Evolutionary conservation across 345 rosid species (phyloP), one percentile per base, ranked within the genome.

Genomic region (Pelargonium nanum): DNA sequence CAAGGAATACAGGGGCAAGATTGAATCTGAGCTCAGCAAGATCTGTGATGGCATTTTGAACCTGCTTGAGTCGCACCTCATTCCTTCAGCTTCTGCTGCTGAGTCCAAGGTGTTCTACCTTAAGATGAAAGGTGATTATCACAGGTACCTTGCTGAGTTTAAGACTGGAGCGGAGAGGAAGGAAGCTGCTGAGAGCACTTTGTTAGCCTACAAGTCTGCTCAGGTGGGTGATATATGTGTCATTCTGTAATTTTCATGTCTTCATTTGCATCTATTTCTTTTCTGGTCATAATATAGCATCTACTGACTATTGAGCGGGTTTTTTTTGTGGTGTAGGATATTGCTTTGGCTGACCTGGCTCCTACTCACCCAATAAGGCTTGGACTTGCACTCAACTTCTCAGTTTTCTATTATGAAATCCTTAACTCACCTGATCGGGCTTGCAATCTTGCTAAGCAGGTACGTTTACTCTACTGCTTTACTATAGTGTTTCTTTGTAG

Each of bases 381-480:
- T 72, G 99, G 99, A 52, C 97, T 93, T 59, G 97, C 99, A 15
- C 96, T 93, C 53, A 92, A 92, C 81, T 92, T 92, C 85, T 92
- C 98, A 19, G 98, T 92, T 20, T 92, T 92, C 77, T 92, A 88
- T 73, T 92, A 92, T 73, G 98, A 92, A 83, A 92, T 92, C 63
- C 96, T 92, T 50, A 92, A 87, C 83, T 92, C 98, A 51, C 94
- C 98, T 55, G 98, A 92, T 63, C 93, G 96, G 26, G 98, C 98
- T 1, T 92, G 98, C 75, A 85, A 68, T 72, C 98, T 92, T 24
- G 98, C 96, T 2, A 92, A 92, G 72, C 93, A 85, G 96, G 96
- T 92, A 58, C 52, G 26, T 65, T 24, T 56, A 19, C 53, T 55
- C 26, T 21, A 44, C 26, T 48, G 30, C 56, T 34, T 58, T 24